Conservation (phyloP, 345 rosid genomes). For the Anacardium occidentale region DNA sequence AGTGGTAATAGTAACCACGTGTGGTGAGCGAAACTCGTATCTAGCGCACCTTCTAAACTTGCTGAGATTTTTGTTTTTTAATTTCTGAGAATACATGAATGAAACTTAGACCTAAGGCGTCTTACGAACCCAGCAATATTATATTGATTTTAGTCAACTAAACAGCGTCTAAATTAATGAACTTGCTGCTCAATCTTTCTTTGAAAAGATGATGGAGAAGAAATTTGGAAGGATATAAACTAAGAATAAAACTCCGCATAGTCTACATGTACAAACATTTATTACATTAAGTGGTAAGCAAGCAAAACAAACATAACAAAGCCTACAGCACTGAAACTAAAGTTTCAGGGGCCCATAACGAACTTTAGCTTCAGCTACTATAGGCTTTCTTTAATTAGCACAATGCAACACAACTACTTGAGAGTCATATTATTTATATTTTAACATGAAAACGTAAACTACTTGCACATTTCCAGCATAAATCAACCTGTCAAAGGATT, state of each 20-base stretch:
- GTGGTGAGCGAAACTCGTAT: not conserved
- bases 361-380: not conserved
- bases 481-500: constrained; percentile 42
- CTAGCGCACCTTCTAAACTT: not conserved
- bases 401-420: not conserved
- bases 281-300: too few species aligned
- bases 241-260: too few species aligned
- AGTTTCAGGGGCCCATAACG: not conserved
- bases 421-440: not conserved
- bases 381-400: not conserved
- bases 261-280: too few species aligned
- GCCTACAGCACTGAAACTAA: not conserved
- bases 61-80: not conserved
- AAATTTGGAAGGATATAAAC: too few species aligned
- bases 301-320: not conserved
- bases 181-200: not conserved
- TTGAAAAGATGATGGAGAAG: too few species aligned
- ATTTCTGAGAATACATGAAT: too few species aligned
- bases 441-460: not conserved
- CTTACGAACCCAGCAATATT: too few species aligned
- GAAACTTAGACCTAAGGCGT: too few species aligned
- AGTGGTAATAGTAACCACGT: too few species aligned
- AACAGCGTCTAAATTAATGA: not conserved
- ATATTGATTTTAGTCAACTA: too few species aligned
- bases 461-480: constrained; percentile 12